Evolutionary conservation across 495 filamentous ascomycete genomes (phyloP), one percentile per base, ranked within the genome.

Genomic region (Lineolata rhizophorae): DNA sequence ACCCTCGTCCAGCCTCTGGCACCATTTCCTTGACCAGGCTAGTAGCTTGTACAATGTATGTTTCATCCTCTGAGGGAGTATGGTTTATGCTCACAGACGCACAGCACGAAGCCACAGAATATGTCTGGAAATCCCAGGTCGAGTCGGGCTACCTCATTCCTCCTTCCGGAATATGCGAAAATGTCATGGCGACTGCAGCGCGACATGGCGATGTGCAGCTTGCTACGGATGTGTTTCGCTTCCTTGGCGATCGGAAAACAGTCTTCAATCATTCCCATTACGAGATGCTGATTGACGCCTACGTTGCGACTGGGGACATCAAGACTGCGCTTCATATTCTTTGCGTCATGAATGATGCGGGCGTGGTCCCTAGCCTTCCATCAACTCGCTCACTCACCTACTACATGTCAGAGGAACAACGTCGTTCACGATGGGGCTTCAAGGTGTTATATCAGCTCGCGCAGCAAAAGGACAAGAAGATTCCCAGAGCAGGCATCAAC

Each of bases 231-330:
- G 73, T 67, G 21, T 59, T 82, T 39, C 62, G 64, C 26, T 56
- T 56, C 36, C 43, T 66, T 1, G 32, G 39, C 34, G 51, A 60
- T 3, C 58, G 67, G 10, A 36, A 38, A 11, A 61, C 56, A 2
- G 47, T 61, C 14, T 58, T 79, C 18, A 50, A 58, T 2, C 39
- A 58, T 3, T 60, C 72, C 30, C 77, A 92, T 44, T 92, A 87
- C 52, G 78, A 84, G 48, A 58, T 65, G 18, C 59, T 93, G 11
- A 46, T 84, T 12, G 65, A 76, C 34, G 58, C 69, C 20, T 75
- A 90, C 45, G 48, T 63, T n/a, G 46, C 41, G 11, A 47, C 51
- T 3, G 60, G 58, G 1, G 64, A 62, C 25, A 35, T 57, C 14
- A 27, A 42, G 13, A 43, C 50, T 6, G 53, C 55, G 2, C 41